Evolutionary conservation across 495 filamentous ascomycete species (phyloP).

Genomic region (Aspergillus haitiensis): DNA sequence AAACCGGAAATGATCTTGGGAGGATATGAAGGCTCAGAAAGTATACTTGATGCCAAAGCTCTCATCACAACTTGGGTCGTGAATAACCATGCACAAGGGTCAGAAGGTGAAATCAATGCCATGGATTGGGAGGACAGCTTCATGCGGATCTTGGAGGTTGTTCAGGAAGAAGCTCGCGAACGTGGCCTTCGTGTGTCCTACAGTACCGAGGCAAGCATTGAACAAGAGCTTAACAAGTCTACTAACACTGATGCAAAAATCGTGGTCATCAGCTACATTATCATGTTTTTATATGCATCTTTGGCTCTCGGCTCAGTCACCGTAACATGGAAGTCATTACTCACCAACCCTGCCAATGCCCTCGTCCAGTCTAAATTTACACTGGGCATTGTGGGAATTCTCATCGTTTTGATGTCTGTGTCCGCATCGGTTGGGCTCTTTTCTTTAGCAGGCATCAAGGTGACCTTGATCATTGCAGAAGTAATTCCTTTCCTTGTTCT

Average conservation of each 20-base stretch:
- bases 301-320: conserved; percentile 86
- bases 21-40: conserved; percentile 64
- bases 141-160: conserved; percentile 62
- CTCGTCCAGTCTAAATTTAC: conserved; percentile 95
- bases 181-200: conserved; percentile 85
- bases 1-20: conserved; percentile 83
- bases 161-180: conserved; percentile 77
- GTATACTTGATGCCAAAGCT: conserved; percentile 73
- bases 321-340: conserved; percentile 67
- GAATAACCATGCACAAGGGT: conserved; percentile 77
- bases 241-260: conserved; percentile 98
- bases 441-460: conserved; percentile 84
- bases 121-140: conserved; percentile 88
- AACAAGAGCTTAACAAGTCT: conserved; percentile 90
- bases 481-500: conserved; percentile 97
- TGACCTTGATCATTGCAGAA: conserved; percentile 95
- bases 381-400: conserved; percentile 84
- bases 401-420: conserved; percentile 97
- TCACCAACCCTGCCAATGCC: conserved; percentile 76
- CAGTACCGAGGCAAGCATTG: conserved; percentile 88
- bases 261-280: conserved; percentile 92
- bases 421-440: conserved; percentile 92
- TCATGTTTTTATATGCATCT: conserved; percentile 98
- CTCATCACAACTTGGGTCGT: conserved; percentile 96
- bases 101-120: conserved; percentile 63